Evolutionary conservation across 2,329 filamentous ascomycete species (phyloP).

Genomic region (Penicillium rolfsii): DNA sequence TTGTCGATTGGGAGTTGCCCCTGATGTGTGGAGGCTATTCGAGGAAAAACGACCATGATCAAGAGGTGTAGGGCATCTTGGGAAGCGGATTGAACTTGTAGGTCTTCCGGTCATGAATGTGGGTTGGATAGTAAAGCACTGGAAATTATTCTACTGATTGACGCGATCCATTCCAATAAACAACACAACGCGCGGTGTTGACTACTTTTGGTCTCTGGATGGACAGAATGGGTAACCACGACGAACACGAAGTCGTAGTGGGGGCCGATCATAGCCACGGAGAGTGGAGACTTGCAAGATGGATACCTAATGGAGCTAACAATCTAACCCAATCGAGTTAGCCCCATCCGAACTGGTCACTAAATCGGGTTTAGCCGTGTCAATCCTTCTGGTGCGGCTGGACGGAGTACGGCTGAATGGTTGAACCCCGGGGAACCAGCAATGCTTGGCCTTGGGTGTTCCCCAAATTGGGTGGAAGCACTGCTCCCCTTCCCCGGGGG

Average conservation of each 20-base stretch:
- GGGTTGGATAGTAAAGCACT: too few species aligned
- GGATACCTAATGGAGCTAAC: not conserved
- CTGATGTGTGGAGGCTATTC: not conserved
- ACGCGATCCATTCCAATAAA: not conserved
- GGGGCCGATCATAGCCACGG: not conserved
- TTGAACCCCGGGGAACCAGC: not conserved
- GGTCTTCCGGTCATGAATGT: not conserved
- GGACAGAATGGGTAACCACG: not conserved
- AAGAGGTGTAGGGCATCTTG: not conserved
- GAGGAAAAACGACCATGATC: too few species aligned
- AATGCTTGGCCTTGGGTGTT: not conserved
- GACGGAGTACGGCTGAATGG: not conserved
- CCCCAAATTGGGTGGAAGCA: not conserved
- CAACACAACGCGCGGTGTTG: not conserved
- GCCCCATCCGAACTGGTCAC: not conserved
- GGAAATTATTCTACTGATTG: too few species aligned
- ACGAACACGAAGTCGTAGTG: not conserved
- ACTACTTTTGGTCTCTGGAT: not conserved
- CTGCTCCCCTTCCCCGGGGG: not conserved
- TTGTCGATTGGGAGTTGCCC: not conserved
- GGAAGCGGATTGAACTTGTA: not conserved
- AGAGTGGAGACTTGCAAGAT: not conserved
- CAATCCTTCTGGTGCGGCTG: not conserved
- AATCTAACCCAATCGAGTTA: not conserved
- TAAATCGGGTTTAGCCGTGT: not conserved